Conservation (phyloP, 2,329 filamentous ascomycete genomes). For the Stachybotrys chartarum region DNA sequence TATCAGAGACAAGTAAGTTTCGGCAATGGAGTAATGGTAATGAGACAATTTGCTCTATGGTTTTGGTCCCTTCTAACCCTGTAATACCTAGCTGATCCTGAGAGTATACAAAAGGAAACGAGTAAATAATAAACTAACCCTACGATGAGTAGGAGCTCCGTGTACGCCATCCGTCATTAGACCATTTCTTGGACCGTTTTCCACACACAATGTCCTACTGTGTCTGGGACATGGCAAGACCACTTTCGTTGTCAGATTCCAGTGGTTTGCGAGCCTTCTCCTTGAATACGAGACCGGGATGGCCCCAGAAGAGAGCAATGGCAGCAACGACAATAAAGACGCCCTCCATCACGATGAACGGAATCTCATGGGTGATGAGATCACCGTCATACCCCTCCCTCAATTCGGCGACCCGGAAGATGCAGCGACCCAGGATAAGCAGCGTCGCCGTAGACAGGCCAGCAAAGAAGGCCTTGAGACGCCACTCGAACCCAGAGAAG, state of each 20-base stretch:
- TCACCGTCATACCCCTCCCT: slow-evolving; percentile 52
- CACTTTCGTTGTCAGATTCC: slow-evolving; percentile 15
- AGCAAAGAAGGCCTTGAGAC: slow-evolving; percentile 38
- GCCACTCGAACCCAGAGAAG: slow-evolving; percentile 15
- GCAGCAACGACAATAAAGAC: slow-evolving; percentile 28
- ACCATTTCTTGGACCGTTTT: neutral
- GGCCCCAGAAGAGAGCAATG: slow-evolving; percentile 28
- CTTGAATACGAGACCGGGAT: slow-evolving; percentile 33
- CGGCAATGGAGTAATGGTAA: slow-evolving; percentile 3
- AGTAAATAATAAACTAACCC: too few species aligned
- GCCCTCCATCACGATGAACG: slow-evolving; percentile 49
- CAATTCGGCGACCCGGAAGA: slow-evolving; percentile 60
- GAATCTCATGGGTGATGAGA: slow-evolving; percentile 43
- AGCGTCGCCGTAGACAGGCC: slow-evolving; percentile 47
- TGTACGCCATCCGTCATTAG: too few species aligned
- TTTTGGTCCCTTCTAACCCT: too few species aligned
- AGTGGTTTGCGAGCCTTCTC: slow-evolving; percentile 6
- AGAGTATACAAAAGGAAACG: too few species aligned
- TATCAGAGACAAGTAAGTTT: slow-evolving; percentile 5
- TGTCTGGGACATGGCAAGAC: neutral
- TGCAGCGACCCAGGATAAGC: slow-evolving; percentile 54
- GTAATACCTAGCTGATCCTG: too few species aligned
- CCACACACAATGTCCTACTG: neutral
- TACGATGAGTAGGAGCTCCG: too few species aligned
- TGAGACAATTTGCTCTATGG: too few species aligned